A percentile compares a stretch with the other conserved stretches of the same genome.
Conservation (phyloP, 495 filamentous ascomycete species). For the Viridothelium virens region DNA sequence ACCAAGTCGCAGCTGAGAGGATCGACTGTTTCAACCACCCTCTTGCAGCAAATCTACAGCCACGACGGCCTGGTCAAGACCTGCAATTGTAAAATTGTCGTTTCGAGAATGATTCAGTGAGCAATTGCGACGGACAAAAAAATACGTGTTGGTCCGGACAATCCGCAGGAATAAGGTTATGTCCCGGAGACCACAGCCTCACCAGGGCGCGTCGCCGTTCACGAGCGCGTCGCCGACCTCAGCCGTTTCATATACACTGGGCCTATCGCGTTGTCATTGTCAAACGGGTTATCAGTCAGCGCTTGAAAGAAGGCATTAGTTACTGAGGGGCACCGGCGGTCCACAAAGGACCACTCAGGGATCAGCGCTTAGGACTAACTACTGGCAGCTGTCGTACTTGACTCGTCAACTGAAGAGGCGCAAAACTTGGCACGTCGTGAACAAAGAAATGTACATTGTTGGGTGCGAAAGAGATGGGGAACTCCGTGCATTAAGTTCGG, state of each 20-base stretch:
- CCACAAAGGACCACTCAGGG: background rate
- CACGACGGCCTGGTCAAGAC: background rate
- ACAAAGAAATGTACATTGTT: background rate
- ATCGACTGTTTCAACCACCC: constrained; percentile 1
- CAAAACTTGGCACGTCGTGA: background rate
- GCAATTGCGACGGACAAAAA: background rate
- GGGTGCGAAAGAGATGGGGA: background rate
- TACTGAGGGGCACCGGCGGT: background rate
- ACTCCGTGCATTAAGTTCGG: background rate
- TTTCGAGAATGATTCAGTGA: background rate
- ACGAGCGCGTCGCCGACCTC: constrained; percentile 1
- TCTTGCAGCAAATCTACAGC: background rate
- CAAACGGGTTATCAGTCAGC: background rate
- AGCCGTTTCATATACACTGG: background rate
- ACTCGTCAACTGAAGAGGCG: background rate
- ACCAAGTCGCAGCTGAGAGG: background rate
- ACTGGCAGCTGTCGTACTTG: background rate
- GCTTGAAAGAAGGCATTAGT: background rate
- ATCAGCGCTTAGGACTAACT: constrained; percentile 2
- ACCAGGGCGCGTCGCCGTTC: constrained; percentile 1
- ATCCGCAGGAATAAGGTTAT: background rate
- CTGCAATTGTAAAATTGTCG: background rate
- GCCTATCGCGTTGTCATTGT: background rate
- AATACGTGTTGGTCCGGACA: background rate
- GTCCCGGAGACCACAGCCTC: background rate